These are phyloP conservation scores for Termitomyces sp. DNA, from an alignment of 768 basidiomycete genomes.

Conservation along the genomic window DNA sequence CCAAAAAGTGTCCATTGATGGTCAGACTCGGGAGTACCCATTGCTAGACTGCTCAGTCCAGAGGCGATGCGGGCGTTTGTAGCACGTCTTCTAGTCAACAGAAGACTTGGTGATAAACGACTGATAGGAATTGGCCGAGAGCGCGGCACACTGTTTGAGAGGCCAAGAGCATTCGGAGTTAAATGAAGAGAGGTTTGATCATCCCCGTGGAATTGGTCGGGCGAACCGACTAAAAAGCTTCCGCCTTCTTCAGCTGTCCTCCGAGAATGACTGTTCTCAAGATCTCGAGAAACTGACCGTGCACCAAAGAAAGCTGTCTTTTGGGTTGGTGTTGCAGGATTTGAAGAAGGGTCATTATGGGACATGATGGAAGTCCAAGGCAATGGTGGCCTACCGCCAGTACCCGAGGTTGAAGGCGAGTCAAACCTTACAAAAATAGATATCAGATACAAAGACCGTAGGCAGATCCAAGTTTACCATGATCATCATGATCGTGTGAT, in stretches of 20 bases:
- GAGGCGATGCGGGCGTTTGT: slow-evolving; percentile 10
- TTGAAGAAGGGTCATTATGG: background rate
- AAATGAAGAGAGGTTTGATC: slow-evolving; percentile 1
- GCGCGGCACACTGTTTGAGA: slow-evolving; percentile 6
- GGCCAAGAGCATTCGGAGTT: background rate
- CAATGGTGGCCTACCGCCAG: background rate
- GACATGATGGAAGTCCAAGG: slow-evolving; percentile 1
- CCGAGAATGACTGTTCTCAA: background rate
- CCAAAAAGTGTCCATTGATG: slow-evolving; percentile 65
- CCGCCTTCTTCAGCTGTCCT: background rate
- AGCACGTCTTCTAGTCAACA: slow-evolving; percentile 9
- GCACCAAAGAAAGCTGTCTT: background rate
- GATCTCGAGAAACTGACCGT: background rate
- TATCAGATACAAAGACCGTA: background rate
- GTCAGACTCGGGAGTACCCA: slow-evolving; percentile 12
- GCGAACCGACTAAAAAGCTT: slow-evolving; percentile 19
- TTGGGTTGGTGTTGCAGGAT: slow-evolving; percentile 4
- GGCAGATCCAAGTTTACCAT: background rate
- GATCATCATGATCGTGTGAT: background rate
- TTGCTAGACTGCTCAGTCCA: slow-evolving; percentile 10
- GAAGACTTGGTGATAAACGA: slow-evolving; percentile 19
- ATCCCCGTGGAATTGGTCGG: slow-evolving; percentile 14
- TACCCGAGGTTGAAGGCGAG: background rate
- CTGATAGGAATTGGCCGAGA: slow-evolving; percentile 11
- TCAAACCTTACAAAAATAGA: background rate